Conservation (phyloP, 306 rosid species). For the Citrullus mucosospermus region DNA sequence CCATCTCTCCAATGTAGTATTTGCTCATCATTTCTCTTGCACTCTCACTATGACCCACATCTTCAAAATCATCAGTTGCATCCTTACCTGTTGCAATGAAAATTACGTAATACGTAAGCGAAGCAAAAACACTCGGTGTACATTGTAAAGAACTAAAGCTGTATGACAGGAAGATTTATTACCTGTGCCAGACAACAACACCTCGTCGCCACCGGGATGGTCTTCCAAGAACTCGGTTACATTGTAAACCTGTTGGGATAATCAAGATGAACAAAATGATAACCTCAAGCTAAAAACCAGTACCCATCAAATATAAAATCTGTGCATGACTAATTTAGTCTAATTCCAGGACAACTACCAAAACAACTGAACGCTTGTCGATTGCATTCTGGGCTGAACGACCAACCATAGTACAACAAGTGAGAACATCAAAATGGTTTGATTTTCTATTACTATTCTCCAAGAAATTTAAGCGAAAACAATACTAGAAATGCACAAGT, state of each 20-base stretch:
- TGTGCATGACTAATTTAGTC: not conserved
- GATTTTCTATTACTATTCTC: not conserved
- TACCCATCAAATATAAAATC: not conserved
- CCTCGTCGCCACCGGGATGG: slow-evolving; percentile 49
- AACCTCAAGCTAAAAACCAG: not conserved
- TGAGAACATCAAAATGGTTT: not conserved
- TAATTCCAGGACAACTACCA: not conserved
- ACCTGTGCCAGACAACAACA: slow-evolving; percentile 40
- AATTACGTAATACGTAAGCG: not conserved
- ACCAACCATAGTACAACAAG: not conserved
- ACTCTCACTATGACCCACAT: slow-evolving; percentile 39
- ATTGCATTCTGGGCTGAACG: not conserved
- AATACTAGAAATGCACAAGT: not conserved
- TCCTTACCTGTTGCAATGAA: slow-evolving; percentile 24
- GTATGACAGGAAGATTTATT: not conserved
- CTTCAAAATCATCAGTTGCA: slow-evolving; percentile 55
- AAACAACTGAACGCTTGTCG: not conserved
- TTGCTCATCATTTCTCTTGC: slow-evolving; percentile 37
- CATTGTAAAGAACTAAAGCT: not conserved
- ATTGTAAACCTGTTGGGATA: slow-evolving; percentile 29
- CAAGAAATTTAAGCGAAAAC: not conserved
- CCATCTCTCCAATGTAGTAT: slow-evolving; percentile 31
- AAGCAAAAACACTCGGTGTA: not conserved
- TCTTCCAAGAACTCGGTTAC: slow-evolving; percentile 43
- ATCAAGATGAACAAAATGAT: not conserved